A percentile compares a stretch with the other conserved stretches of the same genome.
Evolutionary conservation across 257 asterid genomes (phyloP).

Genomic region (Solanum paucissectum): DNA sequence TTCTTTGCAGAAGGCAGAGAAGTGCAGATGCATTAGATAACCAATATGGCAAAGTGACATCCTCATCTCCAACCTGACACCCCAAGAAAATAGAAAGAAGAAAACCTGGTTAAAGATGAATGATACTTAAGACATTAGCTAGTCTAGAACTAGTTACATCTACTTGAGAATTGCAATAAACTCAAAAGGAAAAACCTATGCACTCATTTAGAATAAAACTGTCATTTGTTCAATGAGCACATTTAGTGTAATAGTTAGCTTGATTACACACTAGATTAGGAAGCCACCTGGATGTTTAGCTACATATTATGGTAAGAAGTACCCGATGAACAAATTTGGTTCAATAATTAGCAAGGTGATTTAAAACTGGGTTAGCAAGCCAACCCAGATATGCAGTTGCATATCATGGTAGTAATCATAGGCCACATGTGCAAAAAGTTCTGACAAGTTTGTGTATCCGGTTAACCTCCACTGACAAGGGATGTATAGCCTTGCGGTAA

Average conservation of each 20-base stretch:
- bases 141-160: neutral
- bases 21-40: conserved; percentile 91
- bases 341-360: neutral
- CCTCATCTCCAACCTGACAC: conserved; percentile 70
- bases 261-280: neutral
- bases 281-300: neutral
- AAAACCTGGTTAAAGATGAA: neutral
- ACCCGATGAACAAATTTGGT: neutral
- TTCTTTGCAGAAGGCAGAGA: conserved; percentile 87
- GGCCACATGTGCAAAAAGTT: neutral
- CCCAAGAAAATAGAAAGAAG: neutral
- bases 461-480: neutral
- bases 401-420: neutral
- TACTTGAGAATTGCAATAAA: neutral
- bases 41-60: conserved; percentile 83
- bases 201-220: neutral
- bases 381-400: neutral
- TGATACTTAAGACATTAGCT: neutral
- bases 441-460: neutral
- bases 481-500: neutral
- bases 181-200: neutral
- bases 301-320: neutral
- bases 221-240: neutral
- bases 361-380: neutral
- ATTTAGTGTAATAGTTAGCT: neutral